Evolutionary conservation across 129 eudicot species (phyloP).

Genomic region (Chrysanthemum lavandulifolium): DNA sequence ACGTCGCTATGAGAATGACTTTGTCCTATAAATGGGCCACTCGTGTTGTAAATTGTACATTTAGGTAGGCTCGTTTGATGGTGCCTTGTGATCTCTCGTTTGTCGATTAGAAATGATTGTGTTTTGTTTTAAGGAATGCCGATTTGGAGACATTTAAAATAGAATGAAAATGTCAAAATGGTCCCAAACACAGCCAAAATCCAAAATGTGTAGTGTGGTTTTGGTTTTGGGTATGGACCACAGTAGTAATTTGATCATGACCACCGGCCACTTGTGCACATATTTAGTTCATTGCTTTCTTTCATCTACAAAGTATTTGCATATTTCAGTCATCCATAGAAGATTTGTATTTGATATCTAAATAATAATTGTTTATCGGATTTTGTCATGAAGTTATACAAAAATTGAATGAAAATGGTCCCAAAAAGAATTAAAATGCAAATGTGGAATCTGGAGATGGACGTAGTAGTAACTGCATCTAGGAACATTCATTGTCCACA

Average conservation of each 20-base stretch:
- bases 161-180: constrained; percentile 17
- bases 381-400: background rate
- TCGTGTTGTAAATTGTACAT: background rate
- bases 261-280: background rate
- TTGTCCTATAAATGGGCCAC: background rate
- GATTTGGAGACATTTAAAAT: background rate
- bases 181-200: constrained; percentile 11
- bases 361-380: background rate
- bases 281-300: too few species aligned
- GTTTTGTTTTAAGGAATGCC: background rate
- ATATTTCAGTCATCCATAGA: too few species aligned
- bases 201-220: constrained; percentile 15
- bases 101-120: background rate
- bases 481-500: background rate
- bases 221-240: background rate
- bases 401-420: constrained; percentile 19
- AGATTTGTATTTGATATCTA: background rate
- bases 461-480: background rate
- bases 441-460: background rate
- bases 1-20: background rate
- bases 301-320: too few species aligned
- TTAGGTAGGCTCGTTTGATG: background rate
- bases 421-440: constrained; percentile 4
- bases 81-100: constrained; percentile 10
- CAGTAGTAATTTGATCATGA: constrained; percentile 2